These are phyloP conservation scores for Nectriaceae sp. DNA, from an alignment of 2,329 filamentous ascomycete species.

Conservation along the genomic window DNA sequence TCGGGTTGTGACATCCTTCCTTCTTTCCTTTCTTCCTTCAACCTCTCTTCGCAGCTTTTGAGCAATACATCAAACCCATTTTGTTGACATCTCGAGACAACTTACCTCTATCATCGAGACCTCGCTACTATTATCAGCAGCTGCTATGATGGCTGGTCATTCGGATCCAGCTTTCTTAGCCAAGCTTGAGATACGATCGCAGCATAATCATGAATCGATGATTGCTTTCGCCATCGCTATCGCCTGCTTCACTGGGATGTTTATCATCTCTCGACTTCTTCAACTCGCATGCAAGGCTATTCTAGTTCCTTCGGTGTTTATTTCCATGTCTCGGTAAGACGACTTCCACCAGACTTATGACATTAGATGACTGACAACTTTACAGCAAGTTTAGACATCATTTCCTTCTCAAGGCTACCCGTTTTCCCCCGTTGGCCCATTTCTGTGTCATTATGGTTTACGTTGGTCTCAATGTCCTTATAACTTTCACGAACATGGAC, in stretches of 20 bases:
- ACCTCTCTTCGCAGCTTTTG: not conserved
- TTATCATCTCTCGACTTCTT: slow-evolving; percentile 14
- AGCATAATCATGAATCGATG: slow-evolving; percentile 29
- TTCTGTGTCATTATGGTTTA: slow-evolving; percentile 31
- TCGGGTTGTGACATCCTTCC: not conserved
- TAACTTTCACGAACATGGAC: slow-evolving; percentile 37
- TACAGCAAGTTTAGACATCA: slow-evolving; percentile 30
- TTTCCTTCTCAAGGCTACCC: slow-evolving; percentile 26
- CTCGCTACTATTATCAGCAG: not conserved
- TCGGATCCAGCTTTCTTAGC: slow-evolving; percentile 19
- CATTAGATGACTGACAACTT: slow-evolving; percentile 8
- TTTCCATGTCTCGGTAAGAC: slow-evolving; percentile 20
- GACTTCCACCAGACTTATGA: not conserved
- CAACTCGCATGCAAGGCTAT: slow-evolving; percentile 11
- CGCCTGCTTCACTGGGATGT: slow-evolving; percentile 12
- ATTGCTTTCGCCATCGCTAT: slow-evolving; percentile 22
- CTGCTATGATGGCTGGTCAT: slow-evolving; percentile 18
- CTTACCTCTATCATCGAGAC: not conserved
- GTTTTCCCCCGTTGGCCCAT: slow-evolving; percentile 37
- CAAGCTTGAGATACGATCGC: slow-evolving; percentile 22
- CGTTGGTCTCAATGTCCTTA: slow-evolving; percentile 35
- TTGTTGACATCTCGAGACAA: too few species aligned
- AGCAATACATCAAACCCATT: too few species aligned
- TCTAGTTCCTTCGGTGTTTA: slow-evolving; percentile 6
- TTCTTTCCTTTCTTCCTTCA: not conserved